Percentiles rank a stretch among this genome's conserved stretches.
These are phyloP conservation scores for Naumovozyma castellii DNA, from an alignment of 805 yeast genomes.

Conservation along the genomic window DNA sequence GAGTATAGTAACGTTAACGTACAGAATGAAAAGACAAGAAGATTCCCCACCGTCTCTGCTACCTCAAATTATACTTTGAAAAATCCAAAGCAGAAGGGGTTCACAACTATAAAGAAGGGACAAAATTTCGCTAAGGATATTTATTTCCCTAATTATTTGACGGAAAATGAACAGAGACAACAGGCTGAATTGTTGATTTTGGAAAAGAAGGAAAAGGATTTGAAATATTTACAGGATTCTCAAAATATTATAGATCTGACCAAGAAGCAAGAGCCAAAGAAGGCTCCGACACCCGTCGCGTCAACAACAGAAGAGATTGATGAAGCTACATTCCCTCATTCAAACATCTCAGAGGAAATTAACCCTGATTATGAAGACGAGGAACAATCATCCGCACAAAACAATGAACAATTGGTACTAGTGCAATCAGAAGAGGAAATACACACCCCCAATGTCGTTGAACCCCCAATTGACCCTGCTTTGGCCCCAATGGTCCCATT, in stretches of 20 bases:
- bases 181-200: slow-evolving; percentile 13
- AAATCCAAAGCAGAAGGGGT: slow-evolving; percentile 21
- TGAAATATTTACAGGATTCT: slow-evolving; percentile 17
- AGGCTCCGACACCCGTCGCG: no score
- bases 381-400: not conserved
- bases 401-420: no score
- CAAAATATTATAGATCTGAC: slow-evolving; percentile 11
- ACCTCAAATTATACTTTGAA: slow-evolving; percentile 14
- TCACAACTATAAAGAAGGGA: slow-evolving; percentile 11
- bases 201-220: slow-evolving; percentile 17
- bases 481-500: slow-evolving; percentile 11
- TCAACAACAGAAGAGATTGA: no score
- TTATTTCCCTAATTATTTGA: slow-evolving; percentile 21
- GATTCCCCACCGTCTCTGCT: slow-evolving; percentile 26
- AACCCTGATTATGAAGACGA: not conserved
- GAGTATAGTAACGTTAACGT: not conserved
- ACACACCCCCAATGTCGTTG: no score
- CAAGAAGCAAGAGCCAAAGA: not conserved
- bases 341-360: not conserved
- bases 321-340: not conserved
- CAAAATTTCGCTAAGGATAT: slow-evolving; percentile 25
- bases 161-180: slow-evolving; percentile 24
- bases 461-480: slow-evolving; percentile 12
- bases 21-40: slow-evolving; percentile 6
- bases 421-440: no score